Conservation (phyloP, 208 protist species). For the Leishmania mexicana region DNA sequence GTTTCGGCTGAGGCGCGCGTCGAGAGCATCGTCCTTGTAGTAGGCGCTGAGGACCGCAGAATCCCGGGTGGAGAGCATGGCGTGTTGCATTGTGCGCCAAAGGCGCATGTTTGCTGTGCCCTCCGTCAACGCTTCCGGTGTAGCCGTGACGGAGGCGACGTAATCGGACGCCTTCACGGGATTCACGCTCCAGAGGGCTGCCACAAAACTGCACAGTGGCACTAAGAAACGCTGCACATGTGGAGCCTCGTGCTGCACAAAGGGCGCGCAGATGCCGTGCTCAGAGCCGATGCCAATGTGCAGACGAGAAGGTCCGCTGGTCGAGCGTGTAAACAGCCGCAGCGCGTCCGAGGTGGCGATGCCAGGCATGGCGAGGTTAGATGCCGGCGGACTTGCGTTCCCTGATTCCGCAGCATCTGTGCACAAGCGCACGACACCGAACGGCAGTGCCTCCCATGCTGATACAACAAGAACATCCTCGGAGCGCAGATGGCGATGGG, state of each 20-base stretch:
- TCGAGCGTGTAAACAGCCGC: conserved; percentile 14
- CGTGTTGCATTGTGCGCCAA: conserved; percentile 81
- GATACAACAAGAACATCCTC: conserved; percentile 64
- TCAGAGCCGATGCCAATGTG: conserved; percentile 55
- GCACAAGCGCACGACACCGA: conserved; percentile 50
- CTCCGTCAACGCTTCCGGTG: conserved; percentile 6
- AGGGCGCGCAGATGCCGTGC: conserved; percentile 18
- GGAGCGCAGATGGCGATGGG: conserved; percentile 50
- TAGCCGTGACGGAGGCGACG: conserved; percentile 39
- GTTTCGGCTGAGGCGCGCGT: conserved; percentile 65
- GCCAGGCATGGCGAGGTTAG: neutral
- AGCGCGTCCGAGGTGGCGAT: conserved; percentile 26
- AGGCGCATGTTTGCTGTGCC: conserved; percentile 45
- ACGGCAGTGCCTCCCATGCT: conserved; percentile 40
- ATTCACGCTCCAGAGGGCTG: conserved; percentile 74
- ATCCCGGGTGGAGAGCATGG: conserved; percentile 87
- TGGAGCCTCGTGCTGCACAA: conserved; percentile 39
- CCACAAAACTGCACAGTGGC: conserved; percentile 59
- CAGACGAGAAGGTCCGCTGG: conserved; percentile 13
- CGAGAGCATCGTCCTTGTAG: conserved; percentile 45
- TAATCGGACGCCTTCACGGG: conserved; percentile 45
- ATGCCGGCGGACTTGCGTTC: neutral
- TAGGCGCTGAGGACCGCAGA: conserved; percentile 62
- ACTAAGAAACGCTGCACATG: conserved; percentile 30
- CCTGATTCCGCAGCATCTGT: neutral